Evolutionary conservation across 306 rosid genomes (phyloP).

Genomic region (Rubus parviflorus): DNA sequence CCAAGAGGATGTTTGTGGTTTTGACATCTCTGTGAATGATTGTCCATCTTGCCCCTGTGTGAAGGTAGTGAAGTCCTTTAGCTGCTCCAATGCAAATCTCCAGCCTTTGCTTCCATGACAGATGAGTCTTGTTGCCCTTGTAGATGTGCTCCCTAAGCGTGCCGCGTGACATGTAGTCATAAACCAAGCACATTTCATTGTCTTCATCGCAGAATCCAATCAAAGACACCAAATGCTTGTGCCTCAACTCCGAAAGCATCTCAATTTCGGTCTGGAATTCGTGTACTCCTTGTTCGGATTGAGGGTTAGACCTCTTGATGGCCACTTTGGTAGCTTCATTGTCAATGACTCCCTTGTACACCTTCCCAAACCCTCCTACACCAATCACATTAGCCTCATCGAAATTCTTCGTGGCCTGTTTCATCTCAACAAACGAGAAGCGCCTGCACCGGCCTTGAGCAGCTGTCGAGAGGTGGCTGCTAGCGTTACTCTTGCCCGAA

Average conservation of each 20-base stretch:
- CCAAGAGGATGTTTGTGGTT: constrained; percentile 58
- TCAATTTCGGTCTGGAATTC: constrained; percentile 57
- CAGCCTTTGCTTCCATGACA: constrained; percentile 51
- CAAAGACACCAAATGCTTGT: constrained; percentile 50
- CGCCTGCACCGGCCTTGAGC: constrained; percentile 55
- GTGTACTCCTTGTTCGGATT: constrained; percentile 54
- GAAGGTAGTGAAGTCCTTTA: constrained; percentile 58
- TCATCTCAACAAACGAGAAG: constrained; percentile 42
- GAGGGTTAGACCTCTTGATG: constrained; percentile 51
- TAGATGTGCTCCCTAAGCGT: constrained; percentile 51
- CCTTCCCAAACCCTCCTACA: constrained; percentile 59
- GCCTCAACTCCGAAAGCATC: constrained; percentile 59
- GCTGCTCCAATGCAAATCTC: constrained; percentile 64
- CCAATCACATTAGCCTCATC: constrained; percentile 50
- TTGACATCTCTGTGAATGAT: constrained; percentile 57
- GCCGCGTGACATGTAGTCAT: constrained; percentile 50
- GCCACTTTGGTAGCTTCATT: constrained; percentile 45
- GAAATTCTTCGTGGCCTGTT: constrained; percentile 44
- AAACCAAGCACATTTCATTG: constrained; percentile 51
- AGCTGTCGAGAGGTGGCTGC: constrained; percentile 31
- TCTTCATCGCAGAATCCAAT: constrained; percentile 59
- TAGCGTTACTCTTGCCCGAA: constrained; percentile 46
- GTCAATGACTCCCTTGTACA: constrained; percentile 48
- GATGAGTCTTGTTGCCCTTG: constrained; percentile 46
- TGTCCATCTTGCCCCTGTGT: constrained; percentile 55